Evolutionary conservation across 140 eudicot species (phyloP).

Genomic region (Erigeron philadelphicus): DNA sequence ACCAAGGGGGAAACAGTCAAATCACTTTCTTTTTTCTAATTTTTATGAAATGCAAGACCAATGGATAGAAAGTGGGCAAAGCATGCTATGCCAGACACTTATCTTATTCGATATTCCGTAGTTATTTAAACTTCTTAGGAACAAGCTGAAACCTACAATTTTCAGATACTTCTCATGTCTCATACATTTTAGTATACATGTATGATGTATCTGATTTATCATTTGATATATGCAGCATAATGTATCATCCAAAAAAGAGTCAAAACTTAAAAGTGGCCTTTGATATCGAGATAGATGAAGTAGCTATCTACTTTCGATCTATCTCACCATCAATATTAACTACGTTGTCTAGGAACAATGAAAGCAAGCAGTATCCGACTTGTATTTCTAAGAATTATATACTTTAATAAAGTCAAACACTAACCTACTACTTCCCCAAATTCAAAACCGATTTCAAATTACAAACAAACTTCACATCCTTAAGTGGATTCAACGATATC

Average conservation of each 20-base stretch:
- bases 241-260: not conserved
- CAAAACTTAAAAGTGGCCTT: conserved; percentile 8
- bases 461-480: not conserved
- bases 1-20: not conserved
- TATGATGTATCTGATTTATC: not conserved
- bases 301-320: not conserved
- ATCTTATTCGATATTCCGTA: not conserved
- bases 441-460: not conserved
- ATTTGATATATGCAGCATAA: not conserved
- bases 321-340: not conserved
- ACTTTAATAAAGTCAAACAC: conserved; percentile 21
- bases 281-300: not conserved
- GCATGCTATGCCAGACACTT: not conserved
- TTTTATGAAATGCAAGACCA: not conserved
- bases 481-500: conserved; percentile 13
- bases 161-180: not conserved
- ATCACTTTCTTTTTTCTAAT: not conserved
- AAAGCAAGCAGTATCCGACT: not conserved
- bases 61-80: not conserved
- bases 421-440: not conserved
- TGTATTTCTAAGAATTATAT: not conserved
- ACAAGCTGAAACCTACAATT: not conserved
- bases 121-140: not conserved
- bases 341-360: not conserved
- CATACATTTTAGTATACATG: not conserved